Evolutionary conservation across 257 asterid genomes (phyloP).

Genomic region (Nemophila menziesii): DNA sequence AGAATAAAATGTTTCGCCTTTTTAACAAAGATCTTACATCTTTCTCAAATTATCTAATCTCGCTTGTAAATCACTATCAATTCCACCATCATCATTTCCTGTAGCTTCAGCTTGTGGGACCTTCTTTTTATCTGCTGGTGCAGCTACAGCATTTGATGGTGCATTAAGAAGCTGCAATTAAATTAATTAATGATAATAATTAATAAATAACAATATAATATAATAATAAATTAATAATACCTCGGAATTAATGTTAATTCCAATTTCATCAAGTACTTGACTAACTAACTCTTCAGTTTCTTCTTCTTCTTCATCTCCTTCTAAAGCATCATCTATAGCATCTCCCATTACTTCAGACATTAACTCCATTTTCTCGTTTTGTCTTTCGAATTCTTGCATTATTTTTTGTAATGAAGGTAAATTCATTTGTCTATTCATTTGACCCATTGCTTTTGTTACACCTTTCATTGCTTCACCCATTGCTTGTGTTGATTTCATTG

Average conservation of each 20-base stretch:
- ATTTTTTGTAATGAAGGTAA: slow-evolving; percentile 70
- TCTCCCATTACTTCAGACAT: slow-evolving; percentile 81
- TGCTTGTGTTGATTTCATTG: slow-evolving; percentile 77
- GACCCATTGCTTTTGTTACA: slow-evolving; percentile 87
- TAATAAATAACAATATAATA: background rate
- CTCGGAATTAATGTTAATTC: slow-evolving; percentile 63
- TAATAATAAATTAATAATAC: slow-evolving; percentile 19
- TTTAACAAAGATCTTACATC: background rate
- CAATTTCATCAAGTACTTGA: slow-evolving; percentile 85
- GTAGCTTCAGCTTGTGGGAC: slow-evolving; percentile 73
- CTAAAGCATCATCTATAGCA: slow-evolving; percentile 86
- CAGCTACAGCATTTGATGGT: slow-evolving; percentile 59
- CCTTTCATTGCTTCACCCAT: slow-evolving; percentile 96
- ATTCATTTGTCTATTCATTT: slow-evolving; percentile 85
- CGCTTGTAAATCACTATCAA: slow-evolving; percentile 81
- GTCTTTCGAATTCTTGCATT: slow-evolving; percentile 85
- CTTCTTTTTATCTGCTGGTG: slow-evolving; percentile 51
- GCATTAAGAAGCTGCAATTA: slow-evolving; percentile 52
- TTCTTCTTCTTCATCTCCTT: slow-evolving; percentile 85
- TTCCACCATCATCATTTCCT: slow-evolving; percentile 57
- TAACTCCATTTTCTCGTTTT: slow-evolving; percentile 80
- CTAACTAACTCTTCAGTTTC: slow-evolving; percentile 78
- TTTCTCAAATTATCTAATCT: slow-evolving; percentile 41
- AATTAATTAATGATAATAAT: background rate
- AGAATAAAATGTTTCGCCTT: background rate